These are phyloP conservation scores for Microsporum ferrugineum DNA, from an alignment of 2,329 filamentous ascomycete species.

Conservation along the genomic window DNA sequence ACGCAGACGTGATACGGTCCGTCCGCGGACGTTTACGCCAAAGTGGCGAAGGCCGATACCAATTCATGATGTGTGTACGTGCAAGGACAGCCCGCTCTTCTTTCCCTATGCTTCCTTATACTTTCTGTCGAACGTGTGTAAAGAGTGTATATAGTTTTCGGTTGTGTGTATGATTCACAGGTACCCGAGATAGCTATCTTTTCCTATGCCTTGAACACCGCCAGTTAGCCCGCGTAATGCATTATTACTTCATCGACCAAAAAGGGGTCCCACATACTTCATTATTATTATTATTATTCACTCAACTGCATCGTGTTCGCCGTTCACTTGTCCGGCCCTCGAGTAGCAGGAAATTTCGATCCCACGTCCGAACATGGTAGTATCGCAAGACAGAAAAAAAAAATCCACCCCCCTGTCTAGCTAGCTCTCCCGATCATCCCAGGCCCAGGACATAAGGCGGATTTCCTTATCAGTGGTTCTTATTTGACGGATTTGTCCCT, in stretches of 20 bases:
- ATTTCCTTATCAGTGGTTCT: not conserved
- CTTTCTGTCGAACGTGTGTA: not conserved
- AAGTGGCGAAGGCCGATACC: not conserved
- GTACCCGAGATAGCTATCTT: not conserved
- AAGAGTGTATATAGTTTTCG: not conserved
- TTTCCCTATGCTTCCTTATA: not conserved
- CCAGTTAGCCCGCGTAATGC: not conserved
- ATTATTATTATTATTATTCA: not conserved
- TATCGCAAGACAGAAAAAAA: not conserved
- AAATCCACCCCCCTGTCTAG: not conserved
- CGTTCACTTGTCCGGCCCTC: not conserved
- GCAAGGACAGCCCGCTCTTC: not conserved
- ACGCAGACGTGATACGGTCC: constrained; percentile 1
- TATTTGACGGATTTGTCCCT: not conserved
- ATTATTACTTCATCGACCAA: not conserved
- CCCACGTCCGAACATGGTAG: not conserved
- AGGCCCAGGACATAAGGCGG: not conserved
- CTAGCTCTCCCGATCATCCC: not conserved
- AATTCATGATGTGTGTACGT: not conserved
- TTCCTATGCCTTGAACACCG: not conserved
- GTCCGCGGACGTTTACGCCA: not conserved
- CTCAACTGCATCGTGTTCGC: not conserved
- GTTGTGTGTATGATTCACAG: not conserved
- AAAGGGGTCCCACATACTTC: not conserved
- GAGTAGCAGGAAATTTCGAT: not conserved